Conservation (phyloP, 2,329 filamentous ascomycete species). For the Pseudogymnoascus sp. region DNA sequence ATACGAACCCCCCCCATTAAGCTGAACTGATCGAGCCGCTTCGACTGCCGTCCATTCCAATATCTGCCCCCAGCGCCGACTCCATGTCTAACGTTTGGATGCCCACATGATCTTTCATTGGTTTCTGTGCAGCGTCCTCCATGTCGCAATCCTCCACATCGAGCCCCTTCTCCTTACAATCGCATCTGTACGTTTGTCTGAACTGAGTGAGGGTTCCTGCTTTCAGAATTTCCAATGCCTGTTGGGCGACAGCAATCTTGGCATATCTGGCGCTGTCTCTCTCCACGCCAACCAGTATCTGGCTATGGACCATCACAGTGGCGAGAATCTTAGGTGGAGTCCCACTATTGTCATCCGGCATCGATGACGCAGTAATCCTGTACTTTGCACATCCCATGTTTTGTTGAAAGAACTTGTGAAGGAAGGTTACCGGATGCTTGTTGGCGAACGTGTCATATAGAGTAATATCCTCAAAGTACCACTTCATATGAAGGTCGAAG, state of each 20-base stretch:
- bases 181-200: constrained; percentile 49
- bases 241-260: constrained; percentile 57
- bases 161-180: constrained; percentile 39
- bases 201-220: constrained; percentile 47
- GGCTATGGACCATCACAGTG: constrained; percentile 67
- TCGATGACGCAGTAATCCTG: constrained; percentile 36
- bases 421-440: constrained; percentile 71
- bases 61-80: neutral
- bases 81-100: neutral
- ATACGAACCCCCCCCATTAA: neutral
- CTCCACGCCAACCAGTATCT: constrained; percentile 52
- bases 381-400: constrained; percentile 58
- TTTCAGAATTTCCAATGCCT: constrained; percentile 42
- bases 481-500: constrained; percentile 63
- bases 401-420: constrained; percentile 54
- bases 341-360: constrained; percentile 29
- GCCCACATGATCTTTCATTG: neutral
- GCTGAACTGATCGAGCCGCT: neutral
- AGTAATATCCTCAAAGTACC: constrained; percentile 77
- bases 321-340: constrained; percentile 50
- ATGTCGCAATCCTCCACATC: constrained; percentile 10
- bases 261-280: constrained; percentile 63
- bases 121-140: neutral
- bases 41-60: neutral
- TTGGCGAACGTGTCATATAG: constrained; percentile 83